Evolutionary conservation across 306 rosid genomes (phyloP), one percentile per base, ranked within the genome.

Genomic region (Fragaria iinumae): DNA sequence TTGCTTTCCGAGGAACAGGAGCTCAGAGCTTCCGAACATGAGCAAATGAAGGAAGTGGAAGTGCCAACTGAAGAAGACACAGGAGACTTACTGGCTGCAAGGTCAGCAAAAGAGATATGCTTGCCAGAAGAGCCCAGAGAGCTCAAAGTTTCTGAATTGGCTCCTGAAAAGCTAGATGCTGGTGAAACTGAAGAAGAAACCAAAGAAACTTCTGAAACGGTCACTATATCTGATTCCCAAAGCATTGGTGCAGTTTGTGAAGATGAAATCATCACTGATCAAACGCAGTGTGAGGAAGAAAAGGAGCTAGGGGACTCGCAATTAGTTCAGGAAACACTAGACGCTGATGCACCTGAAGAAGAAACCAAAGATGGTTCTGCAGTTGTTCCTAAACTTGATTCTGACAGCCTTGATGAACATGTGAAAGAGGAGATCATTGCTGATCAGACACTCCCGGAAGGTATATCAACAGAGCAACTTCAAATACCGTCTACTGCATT

Each of bases 141-240:
- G 55, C 32, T 56, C 47, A 38, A 62, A 69, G 43, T 44, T 44
- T 78, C 62, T 10, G 80, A 79, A 25, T n/a, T 44, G 43, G n/a
- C 48, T 11, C 27, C 8, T 23, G 75, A 84, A 62, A 68, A 65
- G 68, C 49, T 36, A 48, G 79, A 69, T 11, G 79, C 67, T 14
- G 56, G 53, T 39, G 78, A 71, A 62, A 29, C 70, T 29, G 66
- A 75, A 74, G 66, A 75, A 74, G 77, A 84, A 69, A 68, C 59
- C 32, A 62, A 39, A 73, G 84, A 73, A 32, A 20, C 25, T 59
- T 69, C 73, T 13, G 72, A 73, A 63, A 36, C 17, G 10, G 25
- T 69, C 41, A 23, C 49, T 6, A 49, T 23, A 27, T 53, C 65
- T 21, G 72, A 64, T 48, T 44, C 69, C 47, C 27, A 38, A 4